phyloP scores from a whole-genome alignment of 1,284 basidiomycete species.

The Ceratobasidium theobromae region DNA sequence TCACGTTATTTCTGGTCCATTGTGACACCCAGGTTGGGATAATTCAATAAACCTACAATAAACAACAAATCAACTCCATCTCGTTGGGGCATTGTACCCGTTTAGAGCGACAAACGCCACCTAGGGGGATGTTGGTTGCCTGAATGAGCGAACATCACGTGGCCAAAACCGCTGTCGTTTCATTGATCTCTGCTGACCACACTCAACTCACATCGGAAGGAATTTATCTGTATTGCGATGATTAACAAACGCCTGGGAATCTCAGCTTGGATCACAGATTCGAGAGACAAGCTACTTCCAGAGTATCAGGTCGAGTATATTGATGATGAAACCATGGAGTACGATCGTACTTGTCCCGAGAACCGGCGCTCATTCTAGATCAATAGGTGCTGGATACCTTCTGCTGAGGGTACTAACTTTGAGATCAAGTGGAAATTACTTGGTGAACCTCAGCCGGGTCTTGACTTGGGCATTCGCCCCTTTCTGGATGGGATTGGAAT shows the following conservation, averaged over 20 bases:
- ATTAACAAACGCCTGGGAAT: neutral
- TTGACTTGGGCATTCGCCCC: neutral
- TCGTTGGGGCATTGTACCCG: too few species aligned
- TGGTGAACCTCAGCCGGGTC: neutral
- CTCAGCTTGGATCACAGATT: neutral
- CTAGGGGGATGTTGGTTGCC: too few species aligned
- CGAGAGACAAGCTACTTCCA: neutral
- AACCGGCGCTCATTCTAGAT: neutral
- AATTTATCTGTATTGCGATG: too few species aligned
- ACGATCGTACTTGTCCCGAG: neutral
- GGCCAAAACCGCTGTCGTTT: too few species aligned
- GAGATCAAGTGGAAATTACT: neutral
- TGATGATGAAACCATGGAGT: conserved; percentile 15
- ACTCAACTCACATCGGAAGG: too few species aligned
- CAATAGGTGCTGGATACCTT: conserved; percentile 24
- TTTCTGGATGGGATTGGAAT: neutral
- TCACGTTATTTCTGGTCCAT: too few species aligned
- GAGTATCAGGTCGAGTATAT: neutral
- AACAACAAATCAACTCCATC: too few species aligned
- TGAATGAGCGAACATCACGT: too few species aligned
- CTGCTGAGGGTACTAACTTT: conserved; percentile 13
- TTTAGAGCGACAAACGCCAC: too few species aligned
- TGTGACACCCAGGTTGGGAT: too few species aligned
- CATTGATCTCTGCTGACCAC: too few species aligned
- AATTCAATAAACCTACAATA: too few species aligned